A percentile compares a stretch with the other conserved stretches of the same genome.
phyloP scores from a whole-genome alignment of 345 rosid species.

The Linum usitatissimum region DNA sequence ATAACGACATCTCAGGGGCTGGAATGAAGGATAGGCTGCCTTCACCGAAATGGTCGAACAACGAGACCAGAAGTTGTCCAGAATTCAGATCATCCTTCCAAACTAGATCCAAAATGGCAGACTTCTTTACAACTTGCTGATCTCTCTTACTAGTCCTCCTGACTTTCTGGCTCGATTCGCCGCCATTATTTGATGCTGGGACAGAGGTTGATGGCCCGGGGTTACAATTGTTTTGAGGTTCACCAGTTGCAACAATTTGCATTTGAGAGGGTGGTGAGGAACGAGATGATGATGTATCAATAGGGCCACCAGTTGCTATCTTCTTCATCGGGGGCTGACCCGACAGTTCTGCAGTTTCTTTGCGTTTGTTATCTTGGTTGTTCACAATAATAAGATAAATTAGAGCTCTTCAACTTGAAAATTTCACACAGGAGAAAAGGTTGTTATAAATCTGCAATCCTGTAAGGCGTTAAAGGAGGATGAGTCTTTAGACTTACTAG shows the following conservation, averaged over 20 bases:
- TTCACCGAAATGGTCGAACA: conserved; percentile 68
- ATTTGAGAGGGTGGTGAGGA: conserved; percentile 26
- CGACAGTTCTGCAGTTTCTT: conserved; percentile 31
- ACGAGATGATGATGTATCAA: conserved; percentile 16
- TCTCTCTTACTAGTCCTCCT: conserved; percentile 20
- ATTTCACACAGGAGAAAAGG: background rate
- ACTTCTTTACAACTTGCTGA: conserved; percentile 23
- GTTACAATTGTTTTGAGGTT: conserved; percentile 27
- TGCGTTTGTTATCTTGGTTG: conserved; percentile 40
- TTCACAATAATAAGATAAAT: conserved; percentile 3
- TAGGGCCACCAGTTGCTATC: conserved; percentile 43
- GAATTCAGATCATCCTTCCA: conserved; percentile 79
- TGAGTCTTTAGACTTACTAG: conserved; percentile 31
- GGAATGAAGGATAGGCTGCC: conserved; percentile 64
- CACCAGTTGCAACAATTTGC: conserved; percentile 27
- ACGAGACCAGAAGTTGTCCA: conserved; percentile 47
- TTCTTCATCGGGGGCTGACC: conserved; percentile 43
- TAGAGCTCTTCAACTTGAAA: background rate
- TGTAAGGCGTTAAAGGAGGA: background rate
- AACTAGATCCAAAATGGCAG: conserved; percentile 46
- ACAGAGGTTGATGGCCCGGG: conserved; percentile 29
- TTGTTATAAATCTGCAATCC: background rate
- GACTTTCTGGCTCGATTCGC: conserved; percentile 15
- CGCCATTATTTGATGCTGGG: conserved; percentile 24
- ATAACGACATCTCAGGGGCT: conserved; percentile 60